These are phyloP conservation scores for Pseudonectria foliicola DNA, from an alignment of 2,329 filamentous ascomycete genomes.

Conservation along the genomic window DNA sequence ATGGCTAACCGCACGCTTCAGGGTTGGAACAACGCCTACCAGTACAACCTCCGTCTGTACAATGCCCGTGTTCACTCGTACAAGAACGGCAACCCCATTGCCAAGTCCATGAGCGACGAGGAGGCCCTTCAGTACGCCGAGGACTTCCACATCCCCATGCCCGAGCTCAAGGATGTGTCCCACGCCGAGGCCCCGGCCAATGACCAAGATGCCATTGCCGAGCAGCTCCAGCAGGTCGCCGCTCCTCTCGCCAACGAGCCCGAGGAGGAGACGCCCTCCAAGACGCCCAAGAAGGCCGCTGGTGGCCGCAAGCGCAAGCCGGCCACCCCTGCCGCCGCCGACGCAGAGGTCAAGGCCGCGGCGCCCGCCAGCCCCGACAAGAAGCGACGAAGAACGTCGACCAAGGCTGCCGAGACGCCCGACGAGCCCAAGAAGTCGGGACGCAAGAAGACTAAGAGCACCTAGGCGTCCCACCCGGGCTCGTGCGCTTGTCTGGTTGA, in stretches of 20 bases:
- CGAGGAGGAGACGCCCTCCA: conserved; percentile 40
- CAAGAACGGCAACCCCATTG: conserved; percentile 50
- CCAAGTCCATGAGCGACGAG: conserved; percentile 55
- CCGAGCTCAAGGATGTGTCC: conserved; percentile 38
- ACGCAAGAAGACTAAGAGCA: conserved; percentile 50
- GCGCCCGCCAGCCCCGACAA: conserved; percentile 50
- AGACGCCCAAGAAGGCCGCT: conserved; percentile 52
- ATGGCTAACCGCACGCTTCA: conserved; percentile 11
- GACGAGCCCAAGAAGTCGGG: conserved; percentile 55
- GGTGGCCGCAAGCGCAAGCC: conserved; percentile 51
- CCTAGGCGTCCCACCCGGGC: conserved; percentile 16
- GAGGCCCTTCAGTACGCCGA: conserved; percentile 57
- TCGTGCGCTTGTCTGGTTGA: too few relatives aligned
- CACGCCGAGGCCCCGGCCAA: conserved; percentile 26
- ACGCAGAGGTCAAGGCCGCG: conserved; percentile 33
- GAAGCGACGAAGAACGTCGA: conserved; percentile 53
- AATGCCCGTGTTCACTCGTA: conserved; percentile 59
- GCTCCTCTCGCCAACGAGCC: conserved; percentile 29
- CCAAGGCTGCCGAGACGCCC: conserved; percentile 45
- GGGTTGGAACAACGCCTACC: conserved; percentile 60
- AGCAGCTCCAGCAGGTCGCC: conserved; percentile 46
- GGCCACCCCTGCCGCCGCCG: conserved; percentile 34
- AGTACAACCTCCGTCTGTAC: conserved; percentile 60
- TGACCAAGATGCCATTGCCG: conserved; percentile 51
- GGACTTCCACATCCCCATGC: conserved; percentile 46